phyloP scores from a whole-genome alignment of 495 filamentous ascomycete species.

The Penicillium herquei region DNA sequence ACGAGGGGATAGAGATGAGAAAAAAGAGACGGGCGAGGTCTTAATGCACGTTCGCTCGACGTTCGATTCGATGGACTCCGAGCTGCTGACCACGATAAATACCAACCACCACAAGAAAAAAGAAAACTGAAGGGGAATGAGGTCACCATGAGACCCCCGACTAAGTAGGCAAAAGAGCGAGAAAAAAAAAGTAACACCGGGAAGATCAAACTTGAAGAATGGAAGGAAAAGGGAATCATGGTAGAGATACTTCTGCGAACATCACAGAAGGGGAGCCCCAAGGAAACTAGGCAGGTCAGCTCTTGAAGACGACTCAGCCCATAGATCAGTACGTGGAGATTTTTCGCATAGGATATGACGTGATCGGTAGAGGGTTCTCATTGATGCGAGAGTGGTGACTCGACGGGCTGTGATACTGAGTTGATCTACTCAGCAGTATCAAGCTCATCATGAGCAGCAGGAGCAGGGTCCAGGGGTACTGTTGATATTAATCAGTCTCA shows the following conservation, averaged over 20 bases:
- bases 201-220: constrained; percentile 3
- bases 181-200: background rate
- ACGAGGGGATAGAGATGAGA: constrained; percentile 17
- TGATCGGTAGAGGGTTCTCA: background rate
- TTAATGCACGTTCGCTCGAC: constrained; percentile 35
- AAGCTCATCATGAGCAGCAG: constrained; percentile 89
- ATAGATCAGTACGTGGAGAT: background rate
- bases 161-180: background rate
- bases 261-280: background rate
- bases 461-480: constrained; percentile 68
- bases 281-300: background rate
- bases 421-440: constrained; percentile 86
- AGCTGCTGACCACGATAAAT: constrained; percentile 45
- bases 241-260: background rate
- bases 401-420: constrained; percentile 5
- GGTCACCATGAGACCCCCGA: background rate
- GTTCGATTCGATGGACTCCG: constrained; percentile 41
- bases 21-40: constrained; percentile 29
- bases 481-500: constrained; percentile 10
- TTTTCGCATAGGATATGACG: background rate
- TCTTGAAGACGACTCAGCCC: background rate
- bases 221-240: constrained; percentile 2
- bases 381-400: background rate
- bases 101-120: constrained; percentile 21
- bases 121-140: constrained; percentile 7